These are phyloP conservation scores for Ophiostoma sp. DNA, from an alignment of 2,329 filamentous ascomycete genomes.

Conservation along the genomic window DNA sequence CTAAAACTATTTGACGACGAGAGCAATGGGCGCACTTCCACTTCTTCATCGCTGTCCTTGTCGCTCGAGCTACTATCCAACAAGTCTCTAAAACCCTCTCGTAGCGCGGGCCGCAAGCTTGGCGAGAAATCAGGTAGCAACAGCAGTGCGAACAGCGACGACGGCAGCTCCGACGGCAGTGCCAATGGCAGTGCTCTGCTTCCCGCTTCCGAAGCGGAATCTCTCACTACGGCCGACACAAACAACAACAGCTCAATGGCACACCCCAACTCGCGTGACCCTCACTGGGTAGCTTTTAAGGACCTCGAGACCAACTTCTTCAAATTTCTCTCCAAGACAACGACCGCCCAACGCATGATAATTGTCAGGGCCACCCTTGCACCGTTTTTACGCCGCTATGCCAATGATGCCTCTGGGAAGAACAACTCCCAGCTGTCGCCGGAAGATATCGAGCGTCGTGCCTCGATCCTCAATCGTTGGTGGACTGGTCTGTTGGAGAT, in stretches of 20 bases:
- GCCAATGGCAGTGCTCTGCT: slow-evolving; percentile 27
- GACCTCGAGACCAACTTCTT: slow-evolving; percentile 45
- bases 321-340: slow-evolving; percentile 66
- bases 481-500: slow-evolving; percentile 79
- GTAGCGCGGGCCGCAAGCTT: neutral
- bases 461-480: slow-evolving; percentile 81
- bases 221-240: slow-evolving; percentile 41
- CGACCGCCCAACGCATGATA: slow-evolving; percentile 62
- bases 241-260: slow-evolving; percentile 39
- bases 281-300: slow-evolving; percentile 52
- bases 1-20: neutral
- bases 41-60: slow-evolving; percentile 15
- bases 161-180: slow-evolving; percentile 27
- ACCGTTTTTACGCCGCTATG: slow-evolving; percentile 69
- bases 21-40: slow-evolving; percentile 1
- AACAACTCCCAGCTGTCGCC: slow-evolving; percentile 54
- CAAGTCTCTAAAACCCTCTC: slow-evolving; percentile 8
- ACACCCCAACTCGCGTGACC: slow-evolving; percentile 41
- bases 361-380: slow-evolving; percentile 67
- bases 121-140: slow-evolving; percentile 5
- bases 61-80: slow-evolving; percentile 19
- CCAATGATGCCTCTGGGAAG: slow-evolving; percentile 59
- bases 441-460: slow-evolving; percentile 76
- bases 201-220: slow-evolving; percentile 31
- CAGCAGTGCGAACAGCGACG: slow-evolving; percentile 18